Evolutionary conservation across 331 rosid species (phyloP).

Genomic region (Dryas integrifolia): DNA sequence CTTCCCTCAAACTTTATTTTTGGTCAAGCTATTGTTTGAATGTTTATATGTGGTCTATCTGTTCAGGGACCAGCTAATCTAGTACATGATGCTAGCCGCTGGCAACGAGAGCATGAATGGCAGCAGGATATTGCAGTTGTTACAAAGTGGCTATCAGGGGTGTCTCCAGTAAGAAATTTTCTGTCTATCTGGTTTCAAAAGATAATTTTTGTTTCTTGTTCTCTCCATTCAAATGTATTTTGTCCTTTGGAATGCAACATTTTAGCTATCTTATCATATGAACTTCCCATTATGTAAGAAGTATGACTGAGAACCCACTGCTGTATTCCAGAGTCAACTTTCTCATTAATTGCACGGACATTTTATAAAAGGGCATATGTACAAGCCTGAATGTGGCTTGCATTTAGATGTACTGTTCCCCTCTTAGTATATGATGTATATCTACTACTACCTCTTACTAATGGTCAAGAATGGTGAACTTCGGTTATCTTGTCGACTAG

Average conservation of each 20-base stretch:
- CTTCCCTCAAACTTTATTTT: not conserved
- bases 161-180: constrained; percentile 63
- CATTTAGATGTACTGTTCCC: no score
- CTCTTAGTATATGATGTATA: no score
- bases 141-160: constrained; percentile 93
- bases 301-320: no score
- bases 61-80: constrained; percentile 77
- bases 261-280: not conserved
- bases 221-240: not conserved
- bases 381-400: no score
- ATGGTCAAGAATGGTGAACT: no score
- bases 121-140: constrained; percentile 89
- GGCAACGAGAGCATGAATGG: constrained; percentile 90
- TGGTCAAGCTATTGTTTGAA: not conserved
- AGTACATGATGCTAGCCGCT: constrained; percentile 70
- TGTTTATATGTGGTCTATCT: constrained; percentile 25
- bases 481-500: no score
- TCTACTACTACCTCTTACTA: no score
- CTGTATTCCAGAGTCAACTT: no score
- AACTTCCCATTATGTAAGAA: not conserved
- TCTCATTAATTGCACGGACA: no score
- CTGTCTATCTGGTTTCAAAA: constrained; percentile 23
- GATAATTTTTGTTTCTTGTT: not conserved
- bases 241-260: not conserved
- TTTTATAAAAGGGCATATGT: no score